phyloP scores from a whole-genome alignment of 2,329 filamentous ascomycete species.

The Botryotinia narcissicola region DNA sequence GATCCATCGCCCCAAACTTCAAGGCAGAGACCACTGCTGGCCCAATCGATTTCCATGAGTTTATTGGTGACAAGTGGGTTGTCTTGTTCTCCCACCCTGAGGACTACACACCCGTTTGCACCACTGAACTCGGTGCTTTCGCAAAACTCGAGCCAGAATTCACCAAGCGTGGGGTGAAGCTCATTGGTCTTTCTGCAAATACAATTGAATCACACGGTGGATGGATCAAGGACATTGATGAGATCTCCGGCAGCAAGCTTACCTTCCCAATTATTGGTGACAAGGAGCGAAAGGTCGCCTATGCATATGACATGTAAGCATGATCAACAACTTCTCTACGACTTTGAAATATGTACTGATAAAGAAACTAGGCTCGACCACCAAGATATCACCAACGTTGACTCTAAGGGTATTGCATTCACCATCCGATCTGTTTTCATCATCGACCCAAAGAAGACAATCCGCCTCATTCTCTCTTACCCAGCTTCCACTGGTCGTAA shows the following conservation, averaged over 20 bases:
- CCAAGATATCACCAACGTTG: slow-evolving; percentile 78
- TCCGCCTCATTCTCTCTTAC: slow-evolving; percentile 89
- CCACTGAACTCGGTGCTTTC: slow-evolving; percentile 90
- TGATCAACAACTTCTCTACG: neutral
- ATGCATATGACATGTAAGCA: slow-evolving; percentile 72
- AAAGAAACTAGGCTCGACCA: slow-evolving; percentile 60
- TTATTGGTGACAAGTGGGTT: slow-evolving; percentile 75
- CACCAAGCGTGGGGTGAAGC: slow-evolving; percentile 80
- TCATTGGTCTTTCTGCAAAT: slow-evolving; percentile 89
- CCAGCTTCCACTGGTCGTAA: slow-evolving; percentile 87
- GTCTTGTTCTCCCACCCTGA: slow-evolving; percentile 83
- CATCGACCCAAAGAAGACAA: slow-evolving; percentile 91
- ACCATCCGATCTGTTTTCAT: slow-evolving; percentile 94
- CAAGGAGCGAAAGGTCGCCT: slow-evolving; percentile 74
- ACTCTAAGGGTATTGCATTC: slow-evolving; percentile 80
- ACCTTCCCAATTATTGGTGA: slow-evolving; percentile 80
- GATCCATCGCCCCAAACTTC: slow-evolving; percentile 74
- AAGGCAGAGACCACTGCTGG: slow-evolving; percentile 75
- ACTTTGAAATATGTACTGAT: neutral
- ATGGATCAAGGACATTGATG: slow-evolving; percentile 89
- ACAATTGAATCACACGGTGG: slow-evolving; percentile 76
- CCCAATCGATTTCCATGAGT: slow-evolving; percentile 79
- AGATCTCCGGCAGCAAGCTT: slow-evolving; percentile 69
- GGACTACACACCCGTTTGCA: slow-evolving; percentile 95
- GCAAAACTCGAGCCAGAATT: slow-evolving; percentile 88